Evolutionary conservation across 306 rosid species (phyloP), one percentile per base, ranked within the genome.

Genomic region (Senna tora): DNA sequence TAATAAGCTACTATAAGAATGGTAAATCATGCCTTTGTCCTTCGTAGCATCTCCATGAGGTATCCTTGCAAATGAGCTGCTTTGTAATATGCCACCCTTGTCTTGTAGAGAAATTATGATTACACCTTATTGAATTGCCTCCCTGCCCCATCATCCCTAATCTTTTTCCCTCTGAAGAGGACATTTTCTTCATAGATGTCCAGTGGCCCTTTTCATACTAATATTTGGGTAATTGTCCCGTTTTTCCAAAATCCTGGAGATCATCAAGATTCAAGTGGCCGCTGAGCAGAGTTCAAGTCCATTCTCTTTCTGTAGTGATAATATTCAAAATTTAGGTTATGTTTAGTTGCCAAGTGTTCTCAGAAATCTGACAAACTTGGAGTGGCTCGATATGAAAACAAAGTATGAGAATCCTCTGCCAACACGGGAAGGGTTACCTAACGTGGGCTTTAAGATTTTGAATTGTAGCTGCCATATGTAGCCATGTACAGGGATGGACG

Each of bases 41-140:
- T 82, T 78, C 68, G 73, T 41, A 87, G 90, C 67, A 72, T 84
- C 89, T 78, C 86, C 70, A 34, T 36, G 73, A 20, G 87, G 82
- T 91, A 73, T 75, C 79, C 80, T 79, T 71, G 86, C 73, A 73
- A 25, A 65, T 83, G 87, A 83, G 86, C 89, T 84, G 82, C 92
- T 84, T 74, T 91, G 92, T 91, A 86, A 68, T 55, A 88, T 91
- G 90, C 77, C 76, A 87, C 82, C 83, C 71, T 79, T 83, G 73
- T 82, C 87, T 75, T 77, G 82, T 64, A 84, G 89, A 80, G 87
- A 87, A 85, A 72, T 75, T 78, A 77, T 74, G 70, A 78, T 80
- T 69, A 52, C 75, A 61, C 76, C 75, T 79, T 73, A 45, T 84
- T 78, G 71, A 78, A 76, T 75, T 62, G 70, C 68, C 45, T 71